These are phyloP conservation scores for Ophiocordyceps camponoti-saundersi DNA, from an alignment of 2,329 filamentous ascomycete species.

Conservation along the genomic window DNA sequence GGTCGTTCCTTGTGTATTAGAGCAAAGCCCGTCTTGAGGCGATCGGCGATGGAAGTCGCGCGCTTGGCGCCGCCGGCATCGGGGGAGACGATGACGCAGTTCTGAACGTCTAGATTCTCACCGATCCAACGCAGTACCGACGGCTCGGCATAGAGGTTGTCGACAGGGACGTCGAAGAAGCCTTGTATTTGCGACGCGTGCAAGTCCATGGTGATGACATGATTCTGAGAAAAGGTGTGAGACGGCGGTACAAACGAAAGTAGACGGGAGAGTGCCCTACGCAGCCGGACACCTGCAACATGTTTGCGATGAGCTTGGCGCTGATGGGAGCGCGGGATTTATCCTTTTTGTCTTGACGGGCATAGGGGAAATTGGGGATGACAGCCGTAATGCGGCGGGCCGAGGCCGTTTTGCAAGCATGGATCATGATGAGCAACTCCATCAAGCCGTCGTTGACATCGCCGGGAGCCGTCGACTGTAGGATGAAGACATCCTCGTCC, in stretches of 20 bases:
- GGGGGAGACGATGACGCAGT: conserved; percentile 86
- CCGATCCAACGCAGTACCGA: conserved; percentile 83
- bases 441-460: conserved; percentile 98
- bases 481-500: conserved; percentile 96
- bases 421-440: conserved; percentile 97
- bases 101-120: conserved; percentile 64
- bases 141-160: conserved; percentile 83
- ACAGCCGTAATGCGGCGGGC: conserved; percentile 89
- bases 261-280: neutral
- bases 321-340: conserved; percentile 87
- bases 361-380: conserved; percentile 92
- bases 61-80: conserved; percentile 91
- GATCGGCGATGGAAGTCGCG: conserved; percentile 84
- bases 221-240: conserved; percentile 12
- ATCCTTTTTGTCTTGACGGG: conserved; percentile 95
- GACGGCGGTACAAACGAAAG: neutral
- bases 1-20: conserved; percentile 95
- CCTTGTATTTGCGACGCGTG: conserved; percentile 90
- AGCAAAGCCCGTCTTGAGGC: conserved; percentile 77
- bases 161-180: conserved; percentile 70
- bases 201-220: conserved; percentile 85
- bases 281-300: conserved; percentile 1
- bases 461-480: conserved; percentile 86
- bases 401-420: conserved; percentile 55
- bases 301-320: conserved; percentile 37